These are phyloP conservation scores for Rhodotorula glutinis DNA, from an alignment of 1,284 basidiomycete genomes.

Conservation along the genomic window DNA sequence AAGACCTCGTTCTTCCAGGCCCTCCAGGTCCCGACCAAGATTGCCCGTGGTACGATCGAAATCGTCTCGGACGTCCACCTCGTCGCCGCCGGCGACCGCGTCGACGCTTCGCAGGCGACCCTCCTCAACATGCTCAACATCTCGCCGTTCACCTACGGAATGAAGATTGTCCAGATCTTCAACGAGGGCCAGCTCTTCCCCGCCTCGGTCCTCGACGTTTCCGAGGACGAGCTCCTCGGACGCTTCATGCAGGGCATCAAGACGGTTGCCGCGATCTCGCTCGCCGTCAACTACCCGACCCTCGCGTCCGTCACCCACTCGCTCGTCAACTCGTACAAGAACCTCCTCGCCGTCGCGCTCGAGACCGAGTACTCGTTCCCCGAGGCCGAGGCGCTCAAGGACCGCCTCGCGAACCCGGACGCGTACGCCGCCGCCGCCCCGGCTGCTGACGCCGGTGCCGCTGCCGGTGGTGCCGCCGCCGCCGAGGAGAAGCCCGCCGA, in stretches of 20 bases:
- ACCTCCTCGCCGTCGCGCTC: constrained; percentile 77
- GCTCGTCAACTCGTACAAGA: constrained; percentile 99
- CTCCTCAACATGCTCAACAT: constrained; percentile 97
- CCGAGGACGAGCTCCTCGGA: constrained; percentile 83
- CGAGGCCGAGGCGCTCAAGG: constrained; percentile 90
- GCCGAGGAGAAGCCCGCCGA: constrained; percentile 71
- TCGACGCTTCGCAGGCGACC: constrained; percentile 95
- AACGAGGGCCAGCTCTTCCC: constrained; percentile 88
- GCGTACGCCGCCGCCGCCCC: constrained; percentile 79
- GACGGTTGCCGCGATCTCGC: constrained; percentile 90
- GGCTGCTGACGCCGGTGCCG: constrained; percentile 56
- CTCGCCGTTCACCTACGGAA: constrained; percentile 46
- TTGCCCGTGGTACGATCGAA: constrained; percentile 99
- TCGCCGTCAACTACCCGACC: constrained; percentile 94
- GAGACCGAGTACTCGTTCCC: constrained; percentile 95
- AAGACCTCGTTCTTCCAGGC: constrained; percentile 99
- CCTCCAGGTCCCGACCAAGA: constrained; percentile 99
- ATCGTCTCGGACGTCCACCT: constrained; percentile 97
- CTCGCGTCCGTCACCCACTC: constrained; percentile 90
- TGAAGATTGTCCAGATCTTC: constrained; percentile 76
- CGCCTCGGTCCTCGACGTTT: constrained; percentile 87
- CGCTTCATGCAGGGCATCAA: constrained; percentile 90
- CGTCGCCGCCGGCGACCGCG: constrained; percentile 84
- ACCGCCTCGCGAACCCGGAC: constrained; percentile 93
- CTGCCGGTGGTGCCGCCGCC: constrained; percentile 57